Evolutionary conservation across 1,284 basidiomycete species (phyloP).

Genomic region (Schizopora paradoxa): DNA sequence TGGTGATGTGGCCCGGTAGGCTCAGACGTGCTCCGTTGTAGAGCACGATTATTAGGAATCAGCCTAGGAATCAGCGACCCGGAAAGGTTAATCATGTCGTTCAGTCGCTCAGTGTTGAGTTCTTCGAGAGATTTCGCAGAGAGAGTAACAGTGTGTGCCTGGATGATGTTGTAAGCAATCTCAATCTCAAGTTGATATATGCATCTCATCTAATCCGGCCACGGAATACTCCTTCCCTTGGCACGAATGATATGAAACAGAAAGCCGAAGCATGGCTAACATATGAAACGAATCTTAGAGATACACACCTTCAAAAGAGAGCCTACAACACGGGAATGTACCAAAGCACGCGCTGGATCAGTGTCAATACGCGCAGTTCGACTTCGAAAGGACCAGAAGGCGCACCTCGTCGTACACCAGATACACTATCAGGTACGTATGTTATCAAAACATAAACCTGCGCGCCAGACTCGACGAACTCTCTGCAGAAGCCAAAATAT

Average conservation of each 20-base stretch:
- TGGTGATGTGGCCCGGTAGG: constrained; percentile 3
- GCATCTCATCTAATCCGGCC: too few species aligned
- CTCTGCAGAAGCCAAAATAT: constrained; percentile 22
- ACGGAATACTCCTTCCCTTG: too few species aligned
- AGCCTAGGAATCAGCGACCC: constrained; percentile 16
- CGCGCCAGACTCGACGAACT: constrained; percentile 17
- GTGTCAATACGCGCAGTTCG: neutral
- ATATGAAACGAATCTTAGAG: too few species aligned
- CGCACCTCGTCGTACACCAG: constrained; percentile 22
- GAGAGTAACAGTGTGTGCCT: constrained; percentile 16
- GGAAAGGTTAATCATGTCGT: constrained; percentile 13
- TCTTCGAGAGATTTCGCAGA: constrained; percentile 9
- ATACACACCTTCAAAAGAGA: constrained; percentile 18
- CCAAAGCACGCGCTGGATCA: constrained; percentile 20
- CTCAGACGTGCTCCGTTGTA: constrained; percentile 11
- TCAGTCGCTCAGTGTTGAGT: constrained; percentile 6
- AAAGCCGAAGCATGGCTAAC: neutral
- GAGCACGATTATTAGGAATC: constrained; percentile 1
- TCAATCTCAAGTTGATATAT: too few species aligned
- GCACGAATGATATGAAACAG: constrained; percentile 1
- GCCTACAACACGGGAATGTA: constrained; percentile 20
- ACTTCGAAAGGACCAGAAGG: neutral
- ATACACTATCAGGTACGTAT: constrained; percentile 20
- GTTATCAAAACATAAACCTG: constrained; percentile 17
- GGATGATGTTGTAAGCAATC: neutral